phyloP scores from a whole-genome alignment of 495 filamentous ascomycete genomes.

The Penicillium nucicola region DNA sequence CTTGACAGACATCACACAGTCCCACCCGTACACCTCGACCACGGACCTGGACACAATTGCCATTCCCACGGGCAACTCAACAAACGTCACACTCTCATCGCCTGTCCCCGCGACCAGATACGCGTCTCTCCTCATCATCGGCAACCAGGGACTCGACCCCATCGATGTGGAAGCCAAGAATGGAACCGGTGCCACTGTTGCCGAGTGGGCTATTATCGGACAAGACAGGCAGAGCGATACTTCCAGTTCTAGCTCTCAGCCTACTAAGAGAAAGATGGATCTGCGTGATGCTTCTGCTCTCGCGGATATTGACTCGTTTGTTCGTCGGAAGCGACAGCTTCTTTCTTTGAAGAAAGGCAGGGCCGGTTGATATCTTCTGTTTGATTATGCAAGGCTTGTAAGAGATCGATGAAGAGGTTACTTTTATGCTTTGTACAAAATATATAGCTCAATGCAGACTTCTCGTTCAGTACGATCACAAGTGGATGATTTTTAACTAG shows the following conservation, averaged over 20 bases:
- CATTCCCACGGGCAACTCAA: constrained; percentile 46
- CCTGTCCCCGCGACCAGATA: constrained; percentile 36
- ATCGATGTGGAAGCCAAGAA: constrained; percentile 45
- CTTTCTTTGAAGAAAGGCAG: not conserved
- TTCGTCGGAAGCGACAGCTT: constrained; percentile 10
- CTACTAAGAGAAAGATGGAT: constrained; percentile 13
- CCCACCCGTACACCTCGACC: constrained; percentile 31
- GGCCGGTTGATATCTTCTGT: not conserved
- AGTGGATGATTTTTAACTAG: too few relatives aligned
- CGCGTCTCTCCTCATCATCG: constrained; percentile 45
- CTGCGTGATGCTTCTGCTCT: constrained; percentile 6
- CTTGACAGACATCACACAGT: constrained; percentile 30
- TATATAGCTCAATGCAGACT: too few relatives aligned
- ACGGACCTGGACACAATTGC: constrained; percentile 29
- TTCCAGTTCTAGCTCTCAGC: constrained; percentile 1
- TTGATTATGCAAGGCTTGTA: too few relatives aligned
- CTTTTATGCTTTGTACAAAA: too few relatives aligned
- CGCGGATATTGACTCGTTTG: constrained; percentile 5
- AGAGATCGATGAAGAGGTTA: too few relatives aligned
- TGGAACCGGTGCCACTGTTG: constrained; percentile 63
- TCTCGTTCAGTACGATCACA: too few relatives aligned
- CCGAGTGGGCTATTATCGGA: constrained; percentile 64
- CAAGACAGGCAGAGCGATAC: not conserved
- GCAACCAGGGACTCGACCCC: constrained; percentile 41
- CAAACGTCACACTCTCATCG: constrained; percentile 35